Evolutionary conservation across 129 eudicot species (phyloP).

Genomic region (Helianthus tuberosus): DNA sequence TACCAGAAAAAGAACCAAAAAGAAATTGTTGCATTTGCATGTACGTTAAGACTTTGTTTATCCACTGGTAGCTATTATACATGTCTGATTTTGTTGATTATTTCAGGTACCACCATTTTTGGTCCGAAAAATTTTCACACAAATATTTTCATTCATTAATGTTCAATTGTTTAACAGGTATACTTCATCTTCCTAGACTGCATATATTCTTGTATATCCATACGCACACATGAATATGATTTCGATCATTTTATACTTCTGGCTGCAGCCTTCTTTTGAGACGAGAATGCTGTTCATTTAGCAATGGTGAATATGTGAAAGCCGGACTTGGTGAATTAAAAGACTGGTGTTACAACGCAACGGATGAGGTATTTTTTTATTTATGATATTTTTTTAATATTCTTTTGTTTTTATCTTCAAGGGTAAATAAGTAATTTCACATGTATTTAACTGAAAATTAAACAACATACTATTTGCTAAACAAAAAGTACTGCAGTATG

Average conservation of each 20-base stretch:
- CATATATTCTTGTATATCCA: neutral
- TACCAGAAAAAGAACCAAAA: constrained; percentile 4
- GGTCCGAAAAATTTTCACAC: constrained; percentile 61
- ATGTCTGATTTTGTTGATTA: constrained; percentile 5
- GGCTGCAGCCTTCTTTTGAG: constrained; percentile 86
- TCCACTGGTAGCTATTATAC: constrained; percentile 5
- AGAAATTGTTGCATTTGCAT: neutral
- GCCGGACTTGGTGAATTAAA: constrained; percentile 93
- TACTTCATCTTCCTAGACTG: constrained; percentile 10
- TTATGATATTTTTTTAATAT: no score
- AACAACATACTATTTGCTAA: constrained; percentile 3
- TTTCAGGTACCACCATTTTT: constrained; percentile 92
- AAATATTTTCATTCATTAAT: constrained; percentile 97
- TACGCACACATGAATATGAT: constrained; percentile 1
- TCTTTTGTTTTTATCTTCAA: no score
- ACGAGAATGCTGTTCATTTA: constrained; percentile 97
- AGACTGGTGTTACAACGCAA: constrained; percentile 80
- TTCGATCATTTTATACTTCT: constrained; percentile 20
- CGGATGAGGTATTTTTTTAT: constrained; percentile 67
- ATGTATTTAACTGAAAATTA: no score
- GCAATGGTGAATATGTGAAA: constrained; percentile 98
- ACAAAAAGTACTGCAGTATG: constrained; percentile 69
- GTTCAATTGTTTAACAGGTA: constrained; percentile 96
- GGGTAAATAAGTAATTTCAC: no score
- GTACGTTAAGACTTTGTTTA: constrained; percentile 19